phyloP scores from a whole-genome alignment of 2,329 filamentous ascomycete species.

The Graphilbum ipis-grandicollis region DNA sequence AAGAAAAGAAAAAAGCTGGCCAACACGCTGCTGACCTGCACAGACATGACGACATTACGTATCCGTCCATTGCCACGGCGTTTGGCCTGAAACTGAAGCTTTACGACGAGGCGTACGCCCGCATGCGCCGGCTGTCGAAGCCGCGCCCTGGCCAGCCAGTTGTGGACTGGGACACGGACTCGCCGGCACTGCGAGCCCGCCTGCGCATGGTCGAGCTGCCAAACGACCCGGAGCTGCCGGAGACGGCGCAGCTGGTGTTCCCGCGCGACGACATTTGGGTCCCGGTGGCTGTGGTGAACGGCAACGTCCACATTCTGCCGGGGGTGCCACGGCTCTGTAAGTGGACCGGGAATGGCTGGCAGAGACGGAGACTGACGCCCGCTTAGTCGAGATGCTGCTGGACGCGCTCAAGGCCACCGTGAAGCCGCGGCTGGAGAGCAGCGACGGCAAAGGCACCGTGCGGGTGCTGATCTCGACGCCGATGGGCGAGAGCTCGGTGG shows the following conservation, averaged over 20 bases:
- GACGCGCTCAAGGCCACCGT: slow-evolving; percentile 58
- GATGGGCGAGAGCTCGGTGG: slow-evolving; percentile 69
- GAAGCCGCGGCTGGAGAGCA: slow-evolving; percentile 54
- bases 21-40: slow-evolving; percentile 1
- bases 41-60: slow-evolving; percentile 96
- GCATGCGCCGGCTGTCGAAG: slow-evolving; percentile 70
- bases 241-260: slow-evolving; percentile 62
- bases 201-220: slow-evolving; percentile 84
- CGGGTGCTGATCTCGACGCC: slow-evolving; percentile 78
- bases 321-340: slow-evolving; percentile 69
- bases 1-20: neutral
- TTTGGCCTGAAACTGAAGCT: slow-evolving; percentile 62
- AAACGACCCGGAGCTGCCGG: slow-evolving; percentile 46
- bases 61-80: slow-evolving; percentile 81
- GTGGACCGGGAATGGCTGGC: too few relatives aligned
- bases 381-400: slow-evolving; percentile 52
- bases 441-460: slow-evolving; percentile 63
- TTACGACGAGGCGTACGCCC: slow-evolving; percentile 57
- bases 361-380: too few relatives aligned
- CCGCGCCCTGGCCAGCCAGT: slow-evolving; percentile 53
- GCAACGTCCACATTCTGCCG: slow-evolving; percentile 83
- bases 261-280: slow-evolving; percentile 76
- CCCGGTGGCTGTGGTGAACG: slow-evolving; percentile 73
- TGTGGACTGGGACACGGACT: slow-evolving; percentile 75
- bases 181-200: slow-evolving; percentile 61